Base-by-base conservation (phyloP, 768 basidiomycete genomes). In the Cystobasidium ongulense region DNA sequence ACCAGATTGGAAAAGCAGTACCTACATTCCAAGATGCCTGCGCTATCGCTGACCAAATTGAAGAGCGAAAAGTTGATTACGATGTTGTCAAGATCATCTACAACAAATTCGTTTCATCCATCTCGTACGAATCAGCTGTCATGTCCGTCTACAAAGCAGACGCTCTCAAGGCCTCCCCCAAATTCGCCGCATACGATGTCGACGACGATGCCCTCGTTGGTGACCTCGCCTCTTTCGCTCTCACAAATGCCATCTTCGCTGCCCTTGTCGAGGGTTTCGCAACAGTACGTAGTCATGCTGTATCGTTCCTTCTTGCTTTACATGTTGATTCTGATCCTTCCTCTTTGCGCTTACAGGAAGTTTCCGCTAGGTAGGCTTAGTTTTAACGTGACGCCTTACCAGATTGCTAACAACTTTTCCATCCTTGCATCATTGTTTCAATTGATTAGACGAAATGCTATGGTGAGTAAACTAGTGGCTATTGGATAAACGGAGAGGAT, bases 1-100 rank as follows among this genome's bases (percentile, higher is more conserved):
- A 95, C 86, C 92, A 95, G 83, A 93, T 99, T 77, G 96, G 96
- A 76, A 89, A 92, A 80, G 91, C 95, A 81, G 90, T 99, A 78
- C 96, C 96, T 21, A 94, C 95, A 0, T 99, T 99, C 80, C 89
- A 91, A 33, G 95, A 98, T 78, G 96, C 96, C 57, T 90, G 91
- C 38, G 88, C 89, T 75, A 90, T 99, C 72, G 90, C 96, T 43
- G 95, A 98, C 83, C 83, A 94, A 82, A 89, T 99, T 81, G 84
- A 89, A 81, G 89, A 89, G 83, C 88, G 87, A 76, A 90, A 88
- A 59, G 86, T 89, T 80, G 86, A 91, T 79, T 93, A 90, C 81
- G 96, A 98, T 82, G 88, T 88, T 61, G 79, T 83, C 79, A 81
- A 81, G 76, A 79, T 84, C 77, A 80, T 83, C 76, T 84, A 82